These are phyloP conservation scores for Macrolepiota albuminosa DNA, from an alignment of 768 basidiomycete genomes.

Conservation along the genomic window DNA sequence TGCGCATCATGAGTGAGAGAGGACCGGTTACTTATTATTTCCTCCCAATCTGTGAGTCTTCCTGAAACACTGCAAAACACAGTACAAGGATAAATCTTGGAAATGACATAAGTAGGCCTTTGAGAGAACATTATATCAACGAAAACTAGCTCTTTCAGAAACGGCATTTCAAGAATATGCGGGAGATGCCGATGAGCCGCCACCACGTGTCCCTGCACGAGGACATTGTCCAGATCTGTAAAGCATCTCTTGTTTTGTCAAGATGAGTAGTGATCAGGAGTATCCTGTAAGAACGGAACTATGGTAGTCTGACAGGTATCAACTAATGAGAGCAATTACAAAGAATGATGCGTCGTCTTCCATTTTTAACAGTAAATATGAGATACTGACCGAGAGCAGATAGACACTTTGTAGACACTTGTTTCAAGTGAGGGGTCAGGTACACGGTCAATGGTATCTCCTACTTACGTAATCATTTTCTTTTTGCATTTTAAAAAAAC, in stretches of 20 bases:
- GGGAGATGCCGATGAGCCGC: conserved; percentile 7
- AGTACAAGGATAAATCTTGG: not conserved
- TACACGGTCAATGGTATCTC: conserved; percentile 5
- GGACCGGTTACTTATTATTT: not conserved
- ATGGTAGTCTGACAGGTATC: conserved; percentile 33
- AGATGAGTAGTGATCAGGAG: conserved; percentile 1
- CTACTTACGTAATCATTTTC: conserved; percentile 18
- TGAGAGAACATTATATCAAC: not conserved
- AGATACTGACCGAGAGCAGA: not conserved
- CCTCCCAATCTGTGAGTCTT: too few species aligned
- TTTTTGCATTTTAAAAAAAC: not conserved
- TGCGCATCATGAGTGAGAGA: conserved; percentile 1
- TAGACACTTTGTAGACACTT: not conserved
- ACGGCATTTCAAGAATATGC: not conserved
- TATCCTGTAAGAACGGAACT: conserved; percentile 34
- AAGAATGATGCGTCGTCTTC: not conserved
- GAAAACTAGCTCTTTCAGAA: not conserved
- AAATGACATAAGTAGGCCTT: not conserved
- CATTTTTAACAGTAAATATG: not conserved
- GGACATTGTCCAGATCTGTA: not conserved
- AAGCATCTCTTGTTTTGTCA: conserved; percentile 5
- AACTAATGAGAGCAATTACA: conserved; percentile 2
- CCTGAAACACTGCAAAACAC: not conserved
- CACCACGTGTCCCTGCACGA: conserved; percentile 10
- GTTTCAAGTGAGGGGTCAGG: not conserved